phyloP scores from a whole-genome alignment of 257 asterid genomes.

The Solanum piurae region DNA sequence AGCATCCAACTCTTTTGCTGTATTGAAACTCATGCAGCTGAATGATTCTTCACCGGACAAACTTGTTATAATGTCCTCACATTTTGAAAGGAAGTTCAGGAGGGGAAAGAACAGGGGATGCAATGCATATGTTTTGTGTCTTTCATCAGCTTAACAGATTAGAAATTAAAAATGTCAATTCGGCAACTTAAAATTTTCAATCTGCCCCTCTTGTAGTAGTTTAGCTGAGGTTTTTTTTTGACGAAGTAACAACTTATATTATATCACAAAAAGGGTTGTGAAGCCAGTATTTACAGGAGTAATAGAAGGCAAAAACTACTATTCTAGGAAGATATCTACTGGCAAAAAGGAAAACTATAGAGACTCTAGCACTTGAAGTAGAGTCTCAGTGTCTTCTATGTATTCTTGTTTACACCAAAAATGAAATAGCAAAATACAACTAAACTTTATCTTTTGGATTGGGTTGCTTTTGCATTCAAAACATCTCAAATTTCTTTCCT shows the following conservation, averaged over 20 bases:
- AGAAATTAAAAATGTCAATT: neutral
- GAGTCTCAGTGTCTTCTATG: neutral
- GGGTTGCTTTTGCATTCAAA: neutral
- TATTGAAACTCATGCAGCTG: neutral
- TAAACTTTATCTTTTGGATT: neutral
- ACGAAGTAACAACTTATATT: neutral
- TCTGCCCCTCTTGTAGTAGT: neutral
- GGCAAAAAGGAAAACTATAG: neutral
- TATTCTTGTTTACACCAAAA: neutral
- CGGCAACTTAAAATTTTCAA: neutral
- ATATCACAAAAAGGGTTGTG: neutral
- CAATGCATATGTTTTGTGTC: neutral
- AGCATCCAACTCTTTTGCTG: neutral
- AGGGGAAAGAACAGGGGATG: neutral
- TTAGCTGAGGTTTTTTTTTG: neutral
- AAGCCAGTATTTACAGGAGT: neutral
- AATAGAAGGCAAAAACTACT: neutral
- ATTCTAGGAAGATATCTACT: neutral
- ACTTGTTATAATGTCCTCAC: neutral
- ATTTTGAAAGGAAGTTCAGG: neutral
- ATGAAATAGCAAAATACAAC: neutral
- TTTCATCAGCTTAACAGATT: neutral
- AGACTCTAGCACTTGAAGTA: neutral
- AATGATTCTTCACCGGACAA: neutral
- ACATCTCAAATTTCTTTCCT: neutral